A percentile compares a stretch with the other conserved stretches of the same genome.
These are phyloP conservation scores for Trichoderma sp. DNA, from an alignment of 2,329 filamentous ascomycete genomes.

Conservation along the genomic window DNA sequence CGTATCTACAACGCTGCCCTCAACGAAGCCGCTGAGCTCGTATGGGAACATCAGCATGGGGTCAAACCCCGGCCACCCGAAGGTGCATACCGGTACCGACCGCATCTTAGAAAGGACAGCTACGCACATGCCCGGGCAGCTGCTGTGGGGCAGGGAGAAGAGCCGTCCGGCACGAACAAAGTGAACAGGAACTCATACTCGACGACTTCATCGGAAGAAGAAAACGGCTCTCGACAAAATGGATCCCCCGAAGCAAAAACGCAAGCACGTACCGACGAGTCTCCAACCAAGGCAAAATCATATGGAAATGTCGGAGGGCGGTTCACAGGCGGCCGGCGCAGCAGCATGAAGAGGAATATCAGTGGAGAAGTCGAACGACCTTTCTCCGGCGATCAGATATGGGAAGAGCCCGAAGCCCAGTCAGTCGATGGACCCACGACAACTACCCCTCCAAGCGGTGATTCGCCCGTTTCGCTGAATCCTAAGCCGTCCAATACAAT, in stretches of 20 bases:
- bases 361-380: slow-evolving; percentile 65
- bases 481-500: slow-evolving; percentile 34
- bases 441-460: slow-evolving; percentile 27
- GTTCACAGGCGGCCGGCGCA: slow-evolving; percentile 52
- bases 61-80: slow-evolving; percentile 53
- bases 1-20: slow-evolving; percentile 68
- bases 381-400: slow-evolving; percentile 78
- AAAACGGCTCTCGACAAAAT: slow-evolving; percentile 37
- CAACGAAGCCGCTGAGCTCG: slow-evolving; percentile 73
- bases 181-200: slow-evolving; percentile 25
- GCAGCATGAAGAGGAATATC: slow-evolving; percentile 65
- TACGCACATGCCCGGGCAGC: slow-evolving; percentile 66
- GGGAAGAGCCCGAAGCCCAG: slow-evolving; percentile 72
- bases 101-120: slow-evolving; percentile 67
- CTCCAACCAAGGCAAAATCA: slow-evolving; percentile 33
- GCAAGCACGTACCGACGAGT: slow-evolving; percentile 22
- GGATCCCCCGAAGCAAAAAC: slow-evolving; percentile 29
- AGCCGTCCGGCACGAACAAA: slow-evolving; percentile 34
- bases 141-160: slow-evolving; percentile 49
- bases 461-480: slow-evolving; percentile 33
- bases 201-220: slow-evolving; percentile 50
- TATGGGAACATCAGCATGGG: slow-evolving; percentile 71
- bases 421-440: slow-evolving; percentile 16
- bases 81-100: slow-evolving; percentile 64
- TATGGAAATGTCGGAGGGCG: slow-evolving; percentile 42